Base-by-base conservation (phyloP, 331 rosid genomes). In the Ulmus americana region DNA sequence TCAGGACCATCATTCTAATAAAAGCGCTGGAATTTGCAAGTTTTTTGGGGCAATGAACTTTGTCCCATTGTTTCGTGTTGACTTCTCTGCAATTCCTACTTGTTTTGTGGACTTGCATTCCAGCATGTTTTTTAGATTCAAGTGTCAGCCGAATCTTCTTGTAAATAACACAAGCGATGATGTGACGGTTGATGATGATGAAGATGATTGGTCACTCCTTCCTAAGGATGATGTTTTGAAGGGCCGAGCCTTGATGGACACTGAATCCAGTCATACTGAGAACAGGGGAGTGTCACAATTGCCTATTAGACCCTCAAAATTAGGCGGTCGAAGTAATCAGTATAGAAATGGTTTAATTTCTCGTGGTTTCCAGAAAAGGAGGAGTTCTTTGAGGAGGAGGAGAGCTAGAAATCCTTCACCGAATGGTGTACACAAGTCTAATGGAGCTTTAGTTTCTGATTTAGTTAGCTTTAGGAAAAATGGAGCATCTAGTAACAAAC, bases 11-110 rank as follows among this genome's bases (percentile, higher is more conserved):
- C 73, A 86, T 11, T 45, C 75, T 45, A 66, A 13, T 10, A 42
- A 45, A 11, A 54, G 60, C 56, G 54, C 59, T 14, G 95, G 95
- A 43, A 71, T 80, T 71, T 87, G 84, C 80, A 71, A 71, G 74
- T 67, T 92, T 58, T 92, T 74, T 70, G 94, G 81, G 64, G 45
- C 76, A 56, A 14, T 10, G 46, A 53, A 59, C 59, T 74, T 47
- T 6, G 50, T 63, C 53, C 95, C 95, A 1, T 39, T 78, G 71
- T 83, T 92, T 61, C 73, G 71, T 48, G 75, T 92, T 59, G 91
- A 89, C 77, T 92, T 79, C 73, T 76, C 98, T 45, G 95, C 97
- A 8, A 67, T 87, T 76, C 97, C 97, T 48, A 61, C 14, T 47
- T 80, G 76, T 76, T 92, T 85, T 67, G 74, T 70, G 81, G 18